Conservation (phyloP, 768 basidiomycete species). For the Tulasnella sp. region DNA sequence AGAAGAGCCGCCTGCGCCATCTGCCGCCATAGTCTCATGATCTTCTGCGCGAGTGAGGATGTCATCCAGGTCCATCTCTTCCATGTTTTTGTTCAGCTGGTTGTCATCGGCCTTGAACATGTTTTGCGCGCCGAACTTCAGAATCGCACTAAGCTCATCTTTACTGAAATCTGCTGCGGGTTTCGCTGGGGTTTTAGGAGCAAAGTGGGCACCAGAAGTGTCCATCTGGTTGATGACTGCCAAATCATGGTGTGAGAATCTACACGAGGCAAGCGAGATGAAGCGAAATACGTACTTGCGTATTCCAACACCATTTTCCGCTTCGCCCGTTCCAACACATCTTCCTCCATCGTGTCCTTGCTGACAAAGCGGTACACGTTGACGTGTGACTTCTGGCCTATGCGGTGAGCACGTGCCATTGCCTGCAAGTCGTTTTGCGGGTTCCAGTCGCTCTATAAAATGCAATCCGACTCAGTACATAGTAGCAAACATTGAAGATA, state of each 20-base stretch:
- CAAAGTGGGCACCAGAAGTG: slow-evolving; percentile 92
- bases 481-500: not conserved
- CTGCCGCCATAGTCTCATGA: slow-evolving; percentile 83
- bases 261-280: not conserved
- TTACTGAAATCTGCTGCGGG: slow-evolving; percentile 69
- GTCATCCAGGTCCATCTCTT: slow-evolving; percentile 98
- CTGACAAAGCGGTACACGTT: slow-evolving; percentile 97
- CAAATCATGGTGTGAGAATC: not conserved
- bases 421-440: slow-evolving; percentile 98
- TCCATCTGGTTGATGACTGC: slow-evolving; percentile 99
- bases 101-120: slow-evolving; percentile 99
- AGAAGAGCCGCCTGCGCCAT: slow-evolving; percentile 77
- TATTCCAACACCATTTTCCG: slow-evolving; percentile 99
- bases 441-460: slow-evolving; percentile 84
- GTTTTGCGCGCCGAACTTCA: slow-evolving; percentile 98
- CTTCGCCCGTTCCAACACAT: slow-evolving; percentile 93
- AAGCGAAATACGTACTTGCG: slow-evolving; percentile 63
- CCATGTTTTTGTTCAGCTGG: slow-evolving; percentile 88
- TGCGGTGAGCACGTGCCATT: slow-evolving; percentile 98
- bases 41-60: slow-evolving; percentile 94
- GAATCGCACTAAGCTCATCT: slow-evolving; percentile 91
- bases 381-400: slow-evolving; percentile 97
- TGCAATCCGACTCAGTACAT: not conserved
- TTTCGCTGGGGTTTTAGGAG: slow-evolving; percentile 65
- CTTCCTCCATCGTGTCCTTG: slow-evolving; percentile 99